Evolutionary conservation across 169 alveolate genomes (phyloP).

Genomic region (Plasmodium reichenowi): DNA sequence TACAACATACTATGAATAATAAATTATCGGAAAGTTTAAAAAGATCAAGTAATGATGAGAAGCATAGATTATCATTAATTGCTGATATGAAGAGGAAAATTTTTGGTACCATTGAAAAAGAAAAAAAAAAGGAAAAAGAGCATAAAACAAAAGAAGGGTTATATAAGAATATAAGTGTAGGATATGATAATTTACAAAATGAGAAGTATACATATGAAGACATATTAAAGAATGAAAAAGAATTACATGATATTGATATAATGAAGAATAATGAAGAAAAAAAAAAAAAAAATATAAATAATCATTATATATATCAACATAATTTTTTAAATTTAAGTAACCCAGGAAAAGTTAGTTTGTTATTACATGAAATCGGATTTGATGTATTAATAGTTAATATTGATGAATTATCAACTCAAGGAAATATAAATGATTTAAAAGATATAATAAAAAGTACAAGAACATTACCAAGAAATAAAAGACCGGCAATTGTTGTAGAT

Average conservation of each 20-base stretch:
- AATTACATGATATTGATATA: constrained; percentile 7
- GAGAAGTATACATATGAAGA: constrained; percentile 52
- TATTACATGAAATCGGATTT: constrained; percentile 77
- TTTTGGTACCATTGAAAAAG: constrained; percentile 28
- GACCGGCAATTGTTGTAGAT: constrained; percentile 88
- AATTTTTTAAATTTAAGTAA: constrained; percentile 51
- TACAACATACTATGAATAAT: constrained; percentile 84
- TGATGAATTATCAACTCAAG: constrained; percentile 80
- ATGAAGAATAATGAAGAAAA: constrained; percentile 8
- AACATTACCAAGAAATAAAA: constrained; percentile 75
- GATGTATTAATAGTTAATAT: constrained; percentile 85
- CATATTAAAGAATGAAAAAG: constrained; percentile 11
- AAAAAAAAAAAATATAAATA: constrained; percentile 74
- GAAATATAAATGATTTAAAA: constrained; percentile 80
- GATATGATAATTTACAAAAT: constrained; percentile 70
- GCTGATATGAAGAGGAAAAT: constrained; percentile 85
- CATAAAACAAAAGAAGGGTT: neutral
- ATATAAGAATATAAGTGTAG: constrained; percentile 29
- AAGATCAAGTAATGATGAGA: constrained; percentile 75
- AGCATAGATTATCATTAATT: constrained; percentile 82
- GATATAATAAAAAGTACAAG: constrained; percentile 77
- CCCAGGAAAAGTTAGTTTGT: constrained; percentile 63
- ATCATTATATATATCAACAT: constrained; percentile 43
- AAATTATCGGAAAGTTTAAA: constrained; percentile 86
- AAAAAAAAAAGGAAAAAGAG: neutral